A percentile compares a stretch with the other conserved stretches of the same genome.
Conservation (phyloP, 495 filamentous ascomycete genomes). For the Sabuloglossum arenarium region DNA sequence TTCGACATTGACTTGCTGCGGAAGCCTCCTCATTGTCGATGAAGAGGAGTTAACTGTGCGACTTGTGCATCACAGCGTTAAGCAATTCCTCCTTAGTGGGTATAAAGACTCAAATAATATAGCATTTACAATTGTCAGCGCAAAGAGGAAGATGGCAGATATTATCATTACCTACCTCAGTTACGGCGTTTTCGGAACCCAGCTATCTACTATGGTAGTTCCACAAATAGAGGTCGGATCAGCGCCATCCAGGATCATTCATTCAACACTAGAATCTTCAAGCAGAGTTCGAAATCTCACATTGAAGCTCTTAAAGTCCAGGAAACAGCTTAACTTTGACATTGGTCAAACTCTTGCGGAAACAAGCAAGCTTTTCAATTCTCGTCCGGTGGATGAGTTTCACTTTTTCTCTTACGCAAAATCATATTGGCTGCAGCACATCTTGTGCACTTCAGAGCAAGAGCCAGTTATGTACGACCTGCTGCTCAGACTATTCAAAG, state of each 20-base stretch:
- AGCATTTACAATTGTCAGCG: conserved; percentile 10
- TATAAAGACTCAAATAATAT: conserved; percentile 7
- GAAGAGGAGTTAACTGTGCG: conserved; percentile 22
- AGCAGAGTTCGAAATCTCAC: conserved; percentile 12
- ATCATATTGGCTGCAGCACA: conserved; percentile 9
- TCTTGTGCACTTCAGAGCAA: conserved; percentile 6
- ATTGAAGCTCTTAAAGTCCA: conserved; percentile 12
- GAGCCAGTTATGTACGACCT: conserved; percentile 3
- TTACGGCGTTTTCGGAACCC: conserved; percentile 21
- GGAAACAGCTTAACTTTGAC: conserved; percentile 12
- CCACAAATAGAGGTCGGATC: conserved; percentile 10
- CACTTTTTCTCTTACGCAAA: conserved; percentile 14
- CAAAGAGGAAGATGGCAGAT: conserved; percentile 15
- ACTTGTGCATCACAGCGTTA: conserved; percentile 23
- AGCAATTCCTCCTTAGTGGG: conserved; percentile 19
- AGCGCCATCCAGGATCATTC: conserved; percentile 14
- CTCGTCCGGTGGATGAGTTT: conserved; percentile 7
- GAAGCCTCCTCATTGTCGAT: conserved; percentile 23
- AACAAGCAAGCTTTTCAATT: conserved; percentile 7
- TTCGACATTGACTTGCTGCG: conserved; percentile 18
- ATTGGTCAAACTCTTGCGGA: conserved; percentile 14
- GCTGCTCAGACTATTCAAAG: conserved; percentile 13
- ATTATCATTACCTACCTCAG: conserved; percentile 23
- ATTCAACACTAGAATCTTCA: conserved; percentile 11
- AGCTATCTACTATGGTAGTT: conserved; percentile 12